Conservation (phyloP, 1,284 basidiomycete genomes). For the Heimioporus punctisporus region DNA sequence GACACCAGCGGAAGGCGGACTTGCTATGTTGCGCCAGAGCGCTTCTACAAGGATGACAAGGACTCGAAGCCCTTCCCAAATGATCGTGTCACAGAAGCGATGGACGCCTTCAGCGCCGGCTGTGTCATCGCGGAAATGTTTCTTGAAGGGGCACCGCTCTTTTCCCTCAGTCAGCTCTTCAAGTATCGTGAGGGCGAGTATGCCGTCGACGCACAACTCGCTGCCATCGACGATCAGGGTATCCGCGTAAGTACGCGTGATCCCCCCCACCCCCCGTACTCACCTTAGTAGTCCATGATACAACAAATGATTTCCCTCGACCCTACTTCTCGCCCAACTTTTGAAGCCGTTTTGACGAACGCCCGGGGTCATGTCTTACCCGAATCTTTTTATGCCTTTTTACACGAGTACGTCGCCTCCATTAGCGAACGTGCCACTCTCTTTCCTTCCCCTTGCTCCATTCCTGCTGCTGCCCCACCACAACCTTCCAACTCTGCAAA, state of each 20-base stretch:
- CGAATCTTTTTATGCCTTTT: conserved; percentile 92
- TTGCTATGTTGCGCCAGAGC: conserved; percentile 96
- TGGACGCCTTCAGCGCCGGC: conserved; percentile 98
- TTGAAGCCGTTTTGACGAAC: conserved; percentile 80
- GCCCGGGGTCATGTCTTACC: conserved; percentile 87
- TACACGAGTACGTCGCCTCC: conserved; percentile 88
- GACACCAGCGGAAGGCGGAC: conserved; percentile 94
- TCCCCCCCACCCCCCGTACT: background rate
- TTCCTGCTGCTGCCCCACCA: too few species aligned
- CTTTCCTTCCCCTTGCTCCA: conserved; percentile 35
- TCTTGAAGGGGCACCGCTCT: conserved; percentile 92
- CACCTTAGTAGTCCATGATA: conserved; percentile 70
- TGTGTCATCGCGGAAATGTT: conserved; percentile 98
- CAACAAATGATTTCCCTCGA: conserved; percentile 91
- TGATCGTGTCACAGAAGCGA: conserved; percentile 90
- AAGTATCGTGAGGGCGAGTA: conserved; percentile 92
- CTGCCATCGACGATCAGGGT: conserved; percentile 78
- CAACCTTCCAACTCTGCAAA: conserved; percentile 36
- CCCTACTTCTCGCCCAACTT: conserved; percentile 77
- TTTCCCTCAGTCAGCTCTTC: conserved; percentile 95
- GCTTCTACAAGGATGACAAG: conserved; percentile 89
- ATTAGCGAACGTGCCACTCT: conserved; percentile 68
- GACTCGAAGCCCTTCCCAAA: conserved; percentile 52
- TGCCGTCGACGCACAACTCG: conserved; percentile 75
- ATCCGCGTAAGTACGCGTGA: conserved; percentile 61